These are phyloP conservation scores for Cladophialophora exuberans DNA, from an alignment of 2,329 filamentous ascomycete species.

Conservation along the genomic window DNA sequence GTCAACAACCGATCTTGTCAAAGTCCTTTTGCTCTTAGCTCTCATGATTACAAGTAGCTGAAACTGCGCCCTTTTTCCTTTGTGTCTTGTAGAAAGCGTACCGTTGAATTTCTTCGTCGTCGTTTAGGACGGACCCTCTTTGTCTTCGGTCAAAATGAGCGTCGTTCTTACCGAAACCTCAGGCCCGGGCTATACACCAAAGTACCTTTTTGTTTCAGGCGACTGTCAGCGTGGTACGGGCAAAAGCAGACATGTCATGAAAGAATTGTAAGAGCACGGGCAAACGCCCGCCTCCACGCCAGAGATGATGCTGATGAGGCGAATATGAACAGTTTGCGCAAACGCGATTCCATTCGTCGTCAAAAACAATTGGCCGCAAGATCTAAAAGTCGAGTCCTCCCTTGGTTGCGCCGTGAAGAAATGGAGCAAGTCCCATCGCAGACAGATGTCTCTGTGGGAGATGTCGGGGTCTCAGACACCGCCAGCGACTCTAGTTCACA, in stretches of 20 bases:
- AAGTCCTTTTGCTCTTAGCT: background rate
- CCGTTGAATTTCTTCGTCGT: background rate
- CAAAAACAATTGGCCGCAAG: slow-evolving; percentile 18
- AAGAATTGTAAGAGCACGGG: slow-evolving; percentile 16
- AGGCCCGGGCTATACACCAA: slow-evolving; percentile 13
- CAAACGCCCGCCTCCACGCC: too few species aligned
- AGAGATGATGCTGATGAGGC: background rate
- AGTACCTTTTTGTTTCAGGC: slow-evolving; percentile 20
- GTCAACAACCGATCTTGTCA: background rate
- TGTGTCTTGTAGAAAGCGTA: too few species aligned
- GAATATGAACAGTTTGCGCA: slow-evolving; percentile 8
- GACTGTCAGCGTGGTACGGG: slow-evolving; percentile 10
- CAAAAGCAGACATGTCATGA: slow-evolving; percentile 23
- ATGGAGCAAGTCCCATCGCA: slow-evolving; percentile 7
- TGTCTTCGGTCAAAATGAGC: slow-evolving; percentile 10
- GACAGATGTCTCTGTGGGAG: background rate
- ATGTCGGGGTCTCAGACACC: slow-evolving; percentile 1
- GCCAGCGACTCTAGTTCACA: slow-evolving; percentile 9
- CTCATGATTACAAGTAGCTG: slow-evolving; percentile 7
- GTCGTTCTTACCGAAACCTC: slow-evolving; percentile 9
- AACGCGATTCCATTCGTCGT: slow-evolving; percentile 18
- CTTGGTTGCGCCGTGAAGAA: slow-evolving; percentile 23
- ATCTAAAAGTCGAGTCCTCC: slow-evolving; percentile 21
- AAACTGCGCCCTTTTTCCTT: slow-evolving; percentile 2
- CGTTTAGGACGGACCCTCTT: background rate